Percentiles rank a stretch among this genome's conserved stretches.
These are phyloP conservation scores for Caloboletus firmus DNA, from an alignment of 1,284 basidiomycete species.

Conservation along the genomic window DNA sequence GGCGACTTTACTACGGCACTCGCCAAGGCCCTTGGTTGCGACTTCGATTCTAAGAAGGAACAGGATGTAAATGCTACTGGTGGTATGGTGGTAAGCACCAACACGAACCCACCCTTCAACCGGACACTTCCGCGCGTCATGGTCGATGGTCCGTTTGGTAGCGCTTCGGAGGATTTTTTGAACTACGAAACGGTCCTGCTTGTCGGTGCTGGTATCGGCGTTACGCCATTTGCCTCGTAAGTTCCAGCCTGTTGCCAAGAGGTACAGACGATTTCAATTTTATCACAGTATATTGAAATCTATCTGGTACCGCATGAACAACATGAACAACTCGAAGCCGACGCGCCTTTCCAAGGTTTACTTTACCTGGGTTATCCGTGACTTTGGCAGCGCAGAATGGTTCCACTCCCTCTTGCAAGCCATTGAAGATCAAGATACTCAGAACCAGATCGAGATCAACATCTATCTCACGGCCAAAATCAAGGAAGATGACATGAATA, in stretches of 20 bases:
- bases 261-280: neutral
- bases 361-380: constrained; percentile 88
- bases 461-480: constrained; percentile 89
- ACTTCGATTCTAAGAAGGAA: constrained; percentile 62
- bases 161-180: constrained; percentile 81
- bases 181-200: constrained; percentile 84
- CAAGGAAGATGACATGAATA: constrained; percentile 86
- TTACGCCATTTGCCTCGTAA: constrained; percentile 88
- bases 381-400: constrained; percentile 86
- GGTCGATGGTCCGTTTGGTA: constrained; percentile 88
- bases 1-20: constrained; percentile 87
- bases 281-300: constrained; percentile 73
- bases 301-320: constrained; percentile 95
- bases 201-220: constrained; percentile 88
- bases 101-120: constrained; percentile 61
- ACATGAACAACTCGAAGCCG: constrained; percentile 65
- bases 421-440: constrained; percentile 86
- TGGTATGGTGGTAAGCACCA: constrained; percentile 59
- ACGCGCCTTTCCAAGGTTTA: constrained; percentile 83
- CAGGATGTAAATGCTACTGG: constrained; percentile 46
- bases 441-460: constrained; percentile 84
- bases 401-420: constrained; percentile 91
- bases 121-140: constrained; percentile 81
- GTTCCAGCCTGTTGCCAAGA: constrained; percentile 31
- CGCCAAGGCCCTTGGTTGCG: constrained; percentile 79